Evolutionary conservation across 2,329 filamentous ascomycete species (phyloP).

Genomic region (Trichoderma atroviride): DNA sequence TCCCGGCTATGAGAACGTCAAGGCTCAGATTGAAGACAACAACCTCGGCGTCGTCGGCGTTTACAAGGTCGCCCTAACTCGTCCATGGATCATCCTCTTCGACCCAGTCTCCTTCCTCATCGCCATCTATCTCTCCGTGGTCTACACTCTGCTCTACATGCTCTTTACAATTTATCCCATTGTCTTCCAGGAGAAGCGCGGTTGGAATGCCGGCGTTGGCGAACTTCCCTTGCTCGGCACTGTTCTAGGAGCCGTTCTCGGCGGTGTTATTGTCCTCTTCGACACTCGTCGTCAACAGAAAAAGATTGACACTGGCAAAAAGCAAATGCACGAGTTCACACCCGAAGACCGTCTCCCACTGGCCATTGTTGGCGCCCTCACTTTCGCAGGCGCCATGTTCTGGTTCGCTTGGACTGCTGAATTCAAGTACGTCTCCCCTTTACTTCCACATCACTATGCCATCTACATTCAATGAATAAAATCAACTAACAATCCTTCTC

Average conservation of each 20-base stretch:
- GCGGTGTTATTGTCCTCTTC: slow-evolving; percentile 45
- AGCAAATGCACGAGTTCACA: slow-evolving; percentile 33
- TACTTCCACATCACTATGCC: background rate
- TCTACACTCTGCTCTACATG: slow-evolving; percentile 59
- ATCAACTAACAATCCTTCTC: slow-evolving; percentile 29
- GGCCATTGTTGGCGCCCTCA: slow-evolving; percentile 56
- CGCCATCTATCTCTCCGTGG: slow-evolving; percentile 56
- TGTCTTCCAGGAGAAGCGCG: slow-evolving; percentile 54
- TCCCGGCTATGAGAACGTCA: slow-evolving; percentile 55
- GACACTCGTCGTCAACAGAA: slow-evolving; percentile 45
- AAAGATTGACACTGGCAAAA: slow-evolving; percentile 44
- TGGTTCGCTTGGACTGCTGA: slow-evolving; percentile 63
- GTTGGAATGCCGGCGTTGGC: slow-evolving; percentile 57
- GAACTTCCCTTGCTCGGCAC: slow-evolving; percentile 56
- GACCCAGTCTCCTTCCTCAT: slow-evolving; percentile 56
- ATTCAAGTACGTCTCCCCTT: slow-evolving; percentile 45
- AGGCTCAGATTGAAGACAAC: slow-evolving; percentile 50
- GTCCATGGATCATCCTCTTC: slow-evolving; percentile 58
- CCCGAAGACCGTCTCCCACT: slow-evolving; percentile 61
- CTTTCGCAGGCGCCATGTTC: slow-evolving; percentile 61
- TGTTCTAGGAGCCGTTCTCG: slow-evolving; percentile 51
- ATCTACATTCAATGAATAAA: background rate
- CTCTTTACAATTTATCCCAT: slow-evolving; percentile 61
- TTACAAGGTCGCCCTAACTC: slow-evolving; percentile 55
- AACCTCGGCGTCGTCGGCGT: slow-evolving; percentile 47